These are phyloP conservation scores for Suillus tomentosus DNA, from an alignment of 768 basidiomycete genomes.

Conservation along the genomic window DNA sequence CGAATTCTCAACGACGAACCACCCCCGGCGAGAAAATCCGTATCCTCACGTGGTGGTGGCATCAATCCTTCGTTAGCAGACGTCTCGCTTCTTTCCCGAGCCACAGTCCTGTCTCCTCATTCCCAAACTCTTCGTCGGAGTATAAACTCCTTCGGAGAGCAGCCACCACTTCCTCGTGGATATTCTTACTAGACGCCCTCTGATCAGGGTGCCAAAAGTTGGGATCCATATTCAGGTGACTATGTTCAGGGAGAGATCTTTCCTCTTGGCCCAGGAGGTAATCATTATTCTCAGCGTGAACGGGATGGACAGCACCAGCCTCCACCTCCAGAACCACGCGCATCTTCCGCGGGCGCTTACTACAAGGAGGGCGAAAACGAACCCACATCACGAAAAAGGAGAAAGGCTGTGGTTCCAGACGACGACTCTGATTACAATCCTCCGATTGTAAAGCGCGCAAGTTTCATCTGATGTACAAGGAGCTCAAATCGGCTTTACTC, in stretches of 20 bases:
- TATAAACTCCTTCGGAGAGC: constrained; percentile 29
- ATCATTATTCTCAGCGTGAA: constrained; percentile 37
- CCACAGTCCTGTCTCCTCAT: constrained; percentile 22
- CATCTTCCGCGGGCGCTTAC: constrained; percentile 25
- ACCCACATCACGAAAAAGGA: constrained; percentile 49
- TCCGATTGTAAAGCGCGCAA: constrained; percentile 47
- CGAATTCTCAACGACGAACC: constrained; percentile 81
- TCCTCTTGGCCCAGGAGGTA: constrained; percentile 39
- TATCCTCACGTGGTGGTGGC: constrained; percentile 22
- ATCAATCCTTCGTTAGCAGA: constrained; percentile 24
- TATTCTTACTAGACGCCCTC: constrained; percentile 39
- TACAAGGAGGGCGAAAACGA: constrained; percentile 36
- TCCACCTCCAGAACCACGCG: constrained; percentile 22
- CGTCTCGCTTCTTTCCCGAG: constrained; percentile 25
- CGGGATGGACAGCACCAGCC: constrained; percentile 13
- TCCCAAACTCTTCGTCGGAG: constrained; percentile 30
- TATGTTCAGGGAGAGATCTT: constrained; percentile 41
- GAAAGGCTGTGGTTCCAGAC: constrained; percentile 39
- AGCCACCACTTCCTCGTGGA: constrained; percentile 35
- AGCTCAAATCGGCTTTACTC: no score
- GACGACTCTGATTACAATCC: constrained; percentile 61
- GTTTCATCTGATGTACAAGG: no score
- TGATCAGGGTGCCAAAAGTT: constrained; percentile 41
- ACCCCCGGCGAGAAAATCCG: constrained; percentile 37
- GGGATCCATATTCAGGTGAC: constrained; percentile 41